Percentiles rank a stretch among this genome's conserved stretches.
These are phyloP conservation scores for Plantago elongata DNA, from an alignment of 257 asterid species.

Conservation along the genomic window DNA sequence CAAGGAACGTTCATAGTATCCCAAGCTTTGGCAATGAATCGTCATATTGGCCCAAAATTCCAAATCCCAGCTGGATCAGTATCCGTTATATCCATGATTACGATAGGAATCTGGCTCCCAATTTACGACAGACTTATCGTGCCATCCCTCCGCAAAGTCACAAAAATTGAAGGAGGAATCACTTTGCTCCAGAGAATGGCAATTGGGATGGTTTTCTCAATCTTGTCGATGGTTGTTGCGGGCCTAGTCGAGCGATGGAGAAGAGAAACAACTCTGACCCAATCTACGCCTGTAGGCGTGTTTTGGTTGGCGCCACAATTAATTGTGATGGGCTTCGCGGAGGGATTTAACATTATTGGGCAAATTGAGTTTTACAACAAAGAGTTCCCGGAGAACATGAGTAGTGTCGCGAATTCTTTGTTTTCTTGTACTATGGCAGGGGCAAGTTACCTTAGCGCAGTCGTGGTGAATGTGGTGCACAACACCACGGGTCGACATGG, in stretches of 20 bases:
- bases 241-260: conserved; percentile 58
- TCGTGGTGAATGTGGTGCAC: conserved; percentile 63
- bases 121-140: conserved; percentile 63
- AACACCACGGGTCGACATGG: conserved; percentile 41
- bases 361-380: conserved; percentile 80
- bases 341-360: conserved; percentile 73
- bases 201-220: conserved; percentile 60
- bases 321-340: conserved; percentile 82
- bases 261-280: conserved; percentile 33
- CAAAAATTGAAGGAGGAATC: conserved; percentile 64
- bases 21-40: conserved; percentile 75
- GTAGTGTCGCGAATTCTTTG: conserved; percentile 77
- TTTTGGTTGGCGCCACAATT: conserved; percentile 88
- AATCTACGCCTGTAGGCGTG: conserved; percentile 48
- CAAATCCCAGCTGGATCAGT: conserved; percentile 64
- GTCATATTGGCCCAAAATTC: conserved; percentile 60
- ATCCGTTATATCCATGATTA: conserved; percentile 54
- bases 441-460: conserved; percentile 53
- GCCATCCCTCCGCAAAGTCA: conserved; percentile 40
- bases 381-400: conserved; percentile 84
- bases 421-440: conserved; percentile 62
- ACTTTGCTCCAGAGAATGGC: conserved; percentile 80
- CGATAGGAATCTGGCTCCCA: conserved; percentile 66
- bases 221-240: conserved; percentile 63
- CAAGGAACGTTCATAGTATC: conserved; percentile 70